Base-by-base conservation (phyloP, 2,329 filamentous ascomycete species). In the Arthrinium puccinioides region DNA sequence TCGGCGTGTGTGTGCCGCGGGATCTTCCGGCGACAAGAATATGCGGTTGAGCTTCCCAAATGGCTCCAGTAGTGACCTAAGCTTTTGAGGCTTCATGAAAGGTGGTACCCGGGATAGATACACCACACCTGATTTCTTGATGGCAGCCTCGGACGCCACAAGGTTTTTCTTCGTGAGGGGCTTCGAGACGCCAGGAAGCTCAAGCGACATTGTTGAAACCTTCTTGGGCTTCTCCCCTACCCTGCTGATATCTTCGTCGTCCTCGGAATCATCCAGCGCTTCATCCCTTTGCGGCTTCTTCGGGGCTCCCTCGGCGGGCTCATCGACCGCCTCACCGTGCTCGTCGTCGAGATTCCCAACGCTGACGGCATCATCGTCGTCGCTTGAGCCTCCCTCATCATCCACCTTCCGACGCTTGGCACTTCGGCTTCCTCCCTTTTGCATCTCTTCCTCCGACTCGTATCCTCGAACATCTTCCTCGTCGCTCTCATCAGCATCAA, bases 41-140 rank as follows among this genome's bases (percentile, higher is more conserved):
- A 88, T 80, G 49, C 84, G 81, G 52, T 46, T 44, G 34, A 44
- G 40, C 30, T 43, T 69, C 42, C 87, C 87, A 61, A 87, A 87
- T 9, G 81, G 82, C 43, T 80, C 72, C 37, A 92, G 76, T 11
- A 88, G 77, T 14, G 81, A 79, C 46, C 84, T 79, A 27, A 92
- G 69, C 54, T 89, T 89, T 36, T 71, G 67, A 6, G 86, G 85
- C 52, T 88, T 89, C 85, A 94, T 92, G 61, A 89, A 94, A 0
- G 87, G 87, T 4, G 87, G 87, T 44, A 92, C 77, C 41, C 87
- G 79, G 5, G 85, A 90, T 44, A 94, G 70, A 63, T 92, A 94
- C 42, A 92, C 70, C 10, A 94, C 84, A 44, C 87, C 87, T 0
- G 84, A 87, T 55, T 80, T 83, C 49, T 76, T 78, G 42, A 83